Evolutionary conservation across 1,284 basidiomycete genomes (phyloP).

Genomic region (Taiwanofungus camphoratus): DNA sequence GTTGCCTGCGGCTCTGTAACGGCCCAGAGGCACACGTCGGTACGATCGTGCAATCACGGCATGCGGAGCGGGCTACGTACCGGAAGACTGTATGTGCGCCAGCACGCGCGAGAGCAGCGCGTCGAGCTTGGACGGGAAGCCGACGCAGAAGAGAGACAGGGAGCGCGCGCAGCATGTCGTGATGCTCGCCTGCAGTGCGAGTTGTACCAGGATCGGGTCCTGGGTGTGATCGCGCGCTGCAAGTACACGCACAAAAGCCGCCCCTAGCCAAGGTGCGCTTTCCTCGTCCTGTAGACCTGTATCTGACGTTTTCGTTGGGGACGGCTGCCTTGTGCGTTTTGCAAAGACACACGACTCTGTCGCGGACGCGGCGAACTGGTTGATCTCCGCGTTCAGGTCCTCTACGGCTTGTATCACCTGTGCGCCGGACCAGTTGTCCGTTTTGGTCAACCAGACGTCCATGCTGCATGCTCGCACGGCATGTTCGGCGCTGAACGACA

Average conservation of each 20-base stretch:
- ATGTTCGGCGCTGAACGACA: constrained; percentile 31
- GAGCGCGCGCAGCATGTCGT: constrained; percentile 60
- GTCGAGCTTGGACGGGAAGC: constrained; percentile 64
- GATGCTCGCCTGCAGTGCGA: constrained; percentile 65
- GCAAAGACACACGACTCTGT: constrained; percentile 48
- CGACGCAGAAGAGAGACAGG: constrained; percentile 64
- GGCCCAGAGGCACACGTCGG: constrained; percentile 5
- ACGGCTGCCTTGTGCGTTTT: constrained; percentile 15
- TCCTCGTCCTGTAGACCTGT: constrained; percentile 41
- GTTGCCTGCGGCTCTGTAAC: constrained; percentile 64
- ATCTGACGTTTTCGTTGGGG: constrained; percentile 10
- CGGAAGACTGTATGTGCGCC: constrained; percentile 53
- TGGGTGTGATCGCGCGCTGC: constrained; percentile 59
- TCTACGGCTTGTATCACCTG: constrained; percentile 73
- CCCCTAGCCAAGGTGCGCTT: constrained; percentile 54
- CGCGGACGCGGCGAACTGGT: constrained; percentile 68
- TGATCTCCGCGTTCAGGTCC: constrained; percentile 72
- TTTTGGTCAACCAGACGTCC: constrained; percentile 66
- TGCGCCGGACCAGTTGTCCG: constrained; percentile 68
- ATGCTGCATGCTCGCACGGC: constrained; percentile 44
- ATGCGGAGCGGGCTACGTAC: constrained; percentile 32
- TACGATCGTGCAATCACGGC: constrained; percentile 8
- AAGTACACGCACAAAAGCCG: constrained; percentile 51
- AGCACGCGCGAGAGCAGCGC: constrained; percentile 60
- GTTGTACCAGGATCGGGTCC: constrained; percentile 68